These are phyloP conservation scores for Iris pallida DNA, from an alignment of 116 monocot species.

Conservation along the genomic window DNA sequence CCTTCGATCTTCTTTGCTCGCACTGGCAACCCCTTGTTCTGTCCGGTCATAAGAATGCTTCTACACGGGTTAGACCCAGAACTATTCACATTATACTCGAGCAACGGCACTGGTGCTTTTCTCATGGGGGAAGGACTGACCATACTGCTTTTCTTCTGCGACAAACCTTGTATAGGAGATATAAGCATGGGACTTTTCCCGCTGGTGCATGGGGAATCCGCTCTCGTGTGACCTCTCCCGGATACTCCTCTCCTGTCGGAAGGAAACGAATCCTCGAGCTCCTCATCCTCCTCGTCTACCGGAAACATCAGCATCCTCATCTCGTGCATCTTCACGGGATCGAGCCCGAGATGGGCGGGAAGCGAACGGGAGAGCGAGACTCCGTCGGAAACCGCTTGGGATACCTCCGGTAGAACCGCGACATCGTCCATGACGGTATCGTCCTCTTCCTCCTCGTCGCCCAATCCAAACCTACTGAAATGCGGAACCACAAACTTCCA, in stretches of 20 bases:
- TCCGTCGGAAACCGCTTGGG: slow-evolving; percentile 19
- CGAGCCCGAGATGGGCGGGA: slow-evolving; percentile 96
- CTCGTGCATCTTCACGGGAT: slow-evolving; percentile 89
- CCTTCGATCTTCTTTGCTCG: slow-evolving; percentile 60
- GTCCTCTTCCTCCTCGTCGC: slow-evolving; percentile 86
- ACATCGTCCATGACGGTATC: slow-evolving; percentile 55
- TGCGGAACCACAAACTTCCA: slow-evolving; percentile 85
- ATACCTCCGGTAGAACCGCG: slow-evolving; percentile 5
- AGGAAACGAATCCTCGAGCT: slow-evolving; percentile 36
- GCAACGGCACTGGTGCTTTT: slow-evolving; percentile 57
- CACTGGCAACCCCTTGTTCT: slow-evolving; percentile 56
- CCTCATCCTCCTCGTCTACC: slow-evolving; percentile 54
- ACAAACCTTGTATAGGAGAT: slow-evolving; percentile 42
- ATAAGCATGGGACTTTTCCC: slow-evolving; percentile 36
- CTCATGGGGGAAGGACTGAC: slow-evolving; percentile 26
- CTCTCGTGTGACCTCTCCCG: slow-evolving; percentile 30
- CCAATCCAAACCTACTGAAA: slow-evolving; percentile 94
- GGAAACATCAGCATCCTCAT: slow-evolving; percentile 86
- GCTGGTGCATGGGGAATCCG: slow-evolving; percentile 52
- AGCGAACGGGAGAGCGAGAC: slow-evolving; percentile 73
- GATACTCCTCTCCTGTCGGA: slow-evolving; percentile 22
- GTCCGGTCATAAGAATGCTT: slow-evolving; percentile 74
- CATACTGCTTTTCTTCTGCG: slow-evolving; percentile 33
- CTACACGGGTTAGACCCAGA: slow-evolving; percentile 39
- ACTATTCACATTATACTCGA: slow-evolving; percentile 57